phyloP scores from a whole-genome alignment of 805 yeast species.

The Candida manassasensis region DNA sequence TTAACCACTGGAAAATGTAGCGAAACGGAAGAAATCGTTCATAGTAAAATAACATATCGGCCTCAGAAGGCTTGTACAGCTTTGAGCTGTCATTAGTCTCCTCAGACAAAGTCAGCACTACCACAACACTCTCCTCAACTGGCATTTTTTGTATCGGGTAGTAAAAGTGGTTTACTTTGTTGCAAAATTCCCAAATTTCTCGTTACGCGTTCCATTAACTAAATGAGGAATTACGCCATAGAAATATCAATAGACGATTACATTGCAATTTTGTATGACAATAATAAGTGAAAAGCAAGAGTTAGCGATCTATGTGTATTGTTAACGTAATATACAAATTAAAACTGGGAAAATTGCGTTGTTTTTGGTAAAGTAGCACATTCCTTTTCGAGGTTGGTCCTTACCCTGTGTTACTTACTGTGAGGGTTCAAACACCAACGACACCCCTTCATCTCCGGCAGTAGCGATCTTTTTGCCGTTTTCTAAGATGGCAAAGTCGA shows the following conservation, averaged over 20 bases:
- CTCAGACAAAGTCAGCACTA: too few species aligned
- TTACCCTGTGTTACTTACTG: background rate
- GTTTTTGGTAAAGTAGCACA: background rate
- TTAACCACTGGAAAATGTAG: constrained; percentile 81
- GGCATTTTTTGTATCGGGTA: too few species aligned
- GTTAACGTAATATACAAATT: background rate
- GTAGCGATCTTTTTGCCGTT: constrained; percentile 70
- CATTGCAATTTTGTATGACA: too few species aligned
- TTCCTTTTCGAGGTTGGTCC: background rate
- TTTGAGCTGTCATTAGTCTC: too few species aligned
- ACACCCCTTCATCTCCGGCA: constrained; percentile 97
- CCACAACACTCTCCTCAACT: too few species aligned
- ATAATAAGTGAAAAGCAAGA: too few species aligned
- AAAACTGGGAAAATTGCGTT: background rate
- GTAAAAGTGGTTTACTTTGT: too few species aligned
- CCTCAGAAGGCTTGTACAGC: constrained; percentile 34
- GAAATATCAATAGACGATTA: too few species aligned
- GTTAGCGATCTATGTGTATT: constrained; percentile 1
- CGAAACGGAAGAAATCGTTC: constrained; percentile 71
- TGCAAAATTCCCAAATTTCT: too few species aligned
- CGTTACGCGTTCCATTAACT: too few species aligned
- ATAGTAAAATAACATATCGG: constrained; percentile 72
- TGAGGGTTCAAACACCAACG: constrained; percentile 54
- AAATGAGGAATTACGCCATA: too few species aligned
- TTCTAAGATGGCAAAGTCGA: constrained; percentile 72